Conservation (phyloP, 2,329 filamentous ascomycete species). For the Stagonosporopsis rhizophila region DNA sequence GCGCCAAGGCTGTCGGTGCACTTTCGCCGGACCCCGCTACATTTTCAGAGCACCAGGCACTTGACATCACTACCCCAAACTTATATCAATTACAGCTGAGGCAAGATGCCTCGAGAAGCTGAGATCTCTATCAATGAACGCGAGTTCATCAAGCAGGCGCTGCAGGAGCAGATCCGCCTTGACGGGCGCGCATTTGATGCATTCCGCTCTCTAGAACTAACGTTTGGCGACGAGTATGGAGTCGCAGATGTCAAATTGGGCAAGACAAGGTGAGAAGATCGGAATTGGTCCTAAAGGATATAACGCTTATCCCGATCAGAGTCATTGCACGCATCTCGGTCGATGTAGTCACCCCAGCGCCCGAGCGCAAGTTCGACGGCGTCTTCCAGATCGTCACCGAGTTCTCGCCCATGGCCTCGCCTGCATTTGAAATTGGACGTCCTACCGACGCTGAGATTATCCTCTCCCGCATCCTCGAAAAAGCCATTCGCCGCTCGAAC, state of each 20-base stretch:
- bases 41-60: slow-evolving; percentile 25
- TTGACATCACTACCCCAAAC: slow-evolving; percentile 16
- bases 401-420: slow-evolving; percentile 89
- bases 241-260: slow-evolving; percentile 86
- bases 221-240: slow-evolving; percentile 90
- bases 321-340: slow-evolving; percentile 85
- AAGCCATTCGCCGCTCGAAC: slow-evolving; percentile 88
- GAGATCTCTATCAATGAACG: slow-evolving; percentile 90
- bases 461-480: slow-evolving; percentile 87
- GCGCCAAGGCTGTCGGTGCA: slow-evolving; percentile 27
- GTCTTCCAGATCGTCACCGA: slow-evolving; percentile 93
- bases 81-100: slow-evolving; percentile 2
- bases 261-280: slow-evolving; percentile 75
- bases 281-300: neutral
- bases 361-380: slow-evolving; percentile 93
- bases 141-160: slow-evolving; percentile 82
- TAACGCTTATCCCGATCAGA: slow-evolving; percentile 56
- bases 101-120: slow-evolving; percentile 86
- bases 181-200: slow-evolving; percentile 84
- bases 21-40: slow-evolving; percentile 34
- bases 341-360: slow-evolving; percentile 83
- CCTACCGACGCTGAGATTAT: slow-evolving; percentile 85
- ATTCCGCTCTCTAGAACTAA: slow-evolving; percentile 77
- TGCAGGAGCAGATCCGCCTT: slow-evolving; percentile 79
- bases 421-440: slow-evolving; percentile 85